Evolutionary conservation across 1,284 basidiomycete species (phyloP), one percentile per base, ranked within the genome.

Genomic region (Abortiporus biennis): DNA sequence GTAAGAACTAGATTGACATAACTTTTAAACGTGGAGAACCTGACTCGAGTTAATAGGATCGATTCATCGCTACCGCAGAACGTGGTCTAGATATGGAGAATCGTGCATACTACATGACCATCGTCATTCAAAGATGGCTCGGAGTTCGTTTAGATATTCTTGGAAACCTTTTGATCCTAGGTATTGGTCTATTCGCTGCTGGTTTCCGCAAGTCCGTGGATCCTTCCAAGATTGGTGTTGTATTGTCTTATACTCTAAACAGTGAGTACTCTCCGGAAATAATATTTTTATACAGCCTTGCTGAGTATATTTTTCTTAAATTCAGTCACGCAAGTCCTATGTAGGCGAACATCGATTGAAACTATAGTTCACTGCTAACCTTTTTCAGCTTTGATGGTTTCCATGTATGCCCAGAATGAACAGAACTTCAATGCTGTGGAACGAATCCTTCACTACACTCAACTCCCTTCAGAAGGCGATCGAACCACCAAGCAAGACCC

Each of bases 31-130:
- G n/a, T 29, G n/a, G n/a, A n/a, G n/a, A 9, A 8, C 27, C n/a
- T n/a, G n/a, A 29, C 27, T 9, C n/a, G 9, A 8, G 9, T 29
- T 29, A 9, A 13, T 42, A 63, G 59, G 44, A 47, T 15, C 64
- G 71, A 8, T 79, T 83, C 62, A 55, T 75, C 43, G 52, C 54
- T 24, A 62, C 54, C 24, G 65, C 67, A 30, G 71, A 76, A 35
- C 65, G 72, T 40, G 67, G 74, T 19, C 57, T 81, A 48, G 79
- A 83, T 52, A 57, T 73, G 41, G 76, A 84, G 58, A 81, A 82
- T 56, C 67, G 84, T 31, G 89, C 89, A 0, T 90, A 90, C 59
- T 83, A 80, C 55, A 77, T 92, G 67, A 88, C 83, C 0, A 73
- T 85, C 22, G 66, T 74, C 4, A 82, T 75, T 37, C 80, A 83